A percentile compares a stretch with the other conserved stretches of the same genome.
These are phyloP conservation scores for Epichloe glyceriae DNA, from an alignment of 2,329 filamentous ascomycete genomes.

Conservation along the genomic window DNA sequence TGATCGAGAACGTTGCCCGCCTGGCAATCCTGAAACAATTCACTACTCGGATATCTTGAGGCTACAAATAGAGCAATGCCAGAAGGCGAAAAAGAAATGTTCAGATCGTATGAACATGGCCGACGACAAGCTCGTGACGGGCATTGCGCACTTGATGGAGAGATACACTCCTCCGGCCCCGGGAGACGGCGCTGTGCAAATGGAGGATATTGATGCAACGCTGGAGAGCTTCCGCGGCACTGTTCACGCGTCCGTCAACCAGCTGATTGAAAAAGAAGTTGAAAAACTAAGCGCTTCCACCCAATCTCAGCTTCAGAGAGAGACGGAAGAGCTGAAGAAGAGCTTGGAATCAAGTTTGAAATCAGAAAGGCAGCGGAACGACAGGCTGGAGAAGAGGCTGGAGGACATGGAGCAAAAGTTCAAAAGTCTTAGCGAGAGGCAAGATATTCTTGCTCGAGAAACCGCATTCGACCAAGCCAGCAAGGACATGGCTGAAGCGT, in stretches of 20 bases:
- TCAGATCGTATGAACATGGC: constrained; percentile 3
- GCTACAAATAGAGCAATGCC: constrained; percentile 7
- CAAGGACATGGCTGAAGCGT: neutral
- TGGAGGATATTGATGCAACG: constrained; percentile 1
- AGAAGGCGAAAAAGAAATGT: constrained; percentile 6
- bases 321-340: constrained; percentile 1
- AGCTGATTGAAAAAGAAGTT: neutral
- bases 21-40: constrained; percentile 12
- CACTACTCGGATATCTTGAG: constrained; percentile 10
- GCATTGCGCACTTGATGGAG: constrained; percentile 1
- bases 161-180: neutral
- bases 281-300: neutral
- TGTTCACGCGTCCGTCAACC: neutral
- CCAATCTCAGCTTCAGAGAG: constrained; percentile 1
- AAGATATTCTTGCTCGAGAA: neutral
- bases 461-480: neutral
- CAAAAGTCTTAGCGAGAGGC: constrained; percentile 3
- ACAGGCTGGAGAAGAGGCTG: constrained; percentile 14
- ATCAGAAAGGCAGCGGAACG: constrained; percentile 3
- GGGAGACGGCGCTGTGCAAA: neutral
- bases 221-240: neutral
- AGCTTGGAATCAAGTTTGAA: constrained; percentile 1
- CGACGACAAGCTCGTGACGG: constrained; percentile 4
- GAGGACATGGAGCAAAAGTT: constrained; percentile 10
- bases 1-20: constrained; percentile 9